Evolutionary conservation across 148 eudicot species (phyloP), one percentile per base, ranked within the genome.

Genomic region (Chenopodium suecicum): DNA sequence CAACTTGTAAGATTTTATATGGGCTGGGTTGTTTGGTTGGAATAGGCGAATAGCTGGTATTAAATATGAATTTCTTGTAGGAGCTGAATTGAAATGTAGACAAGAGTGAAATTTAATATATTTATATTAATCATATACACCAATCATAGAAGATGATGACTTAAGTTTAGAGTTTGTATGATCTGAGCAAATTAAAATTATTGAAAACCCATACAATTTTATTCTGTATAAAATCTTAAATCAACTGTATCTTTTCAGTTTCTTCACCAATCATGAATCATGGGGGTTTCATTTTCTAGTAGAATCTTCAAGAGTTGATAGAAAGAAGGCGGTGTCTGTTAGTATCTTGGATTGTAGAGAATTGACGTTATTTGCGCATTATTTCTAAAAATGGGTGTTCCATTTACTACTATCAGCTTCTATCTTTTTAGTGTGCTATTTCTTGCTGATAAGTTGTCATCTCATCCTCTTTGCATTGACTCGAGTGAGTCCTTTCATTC

Each of bases 381-480:
- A 16, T 74, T 47, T 81, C 65, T 47, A 50, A 48, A 37, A 50
- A 81, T 81, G 83, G 34, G 73, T 74, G 9, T 47, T 74, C 73
- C 65, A 7, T 56, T 72, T 84, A 48, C 73, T 17, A 31, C 25
- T 25, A 58, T 52, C 27, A 64, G 80, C 64, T 63, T 80, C 73
- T 63, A 47, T 76, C 52, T 84, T 64, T 52, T 84, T 3, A 70
- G 76, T 37, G 50, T 85, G 73, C 77, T 75, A 74, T 82, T 78
- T 74, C 79, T 58, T 75, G 74, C 76, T 74, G 72, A 75, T 31
- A 11, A 70, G 64, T 63, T 80, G 64, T 58, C 67, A 9, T 83
- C 72, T 54, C 84, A 60, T 76, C 85, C 83, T 75, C 73, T 85
- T 13, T 79, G 87, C 68, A 65, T 65, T 77, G 84, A 77, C 77